phyloP scores from a whole-genome alignment of 202 grass and related monocot genomes.

The Zoysia matrella region DNA sequence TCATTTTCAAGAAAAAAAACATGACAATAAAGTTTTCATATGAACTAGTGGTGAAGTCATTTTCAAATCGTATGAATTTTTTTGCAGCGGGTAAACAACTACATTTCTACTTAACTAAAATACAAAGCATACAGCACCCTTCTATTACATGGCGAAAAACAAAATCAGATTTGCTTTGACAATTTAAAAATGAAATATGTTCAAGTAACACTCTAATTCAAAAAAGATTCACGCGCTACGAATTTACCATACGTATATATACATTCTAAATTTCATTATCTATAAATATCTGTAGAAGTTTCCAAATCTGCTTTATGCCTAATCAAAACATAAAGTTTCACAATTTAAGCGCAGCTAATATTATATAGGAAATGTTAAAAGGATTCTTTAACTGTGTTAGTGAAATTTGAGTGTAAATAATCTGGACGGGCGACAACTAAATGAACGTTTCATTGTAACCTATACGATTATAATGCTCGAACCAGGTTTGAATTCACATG shows the following conservation, averaged over 20 bases:
- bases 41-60: background rate
- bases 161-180: constrained; percentile 5
- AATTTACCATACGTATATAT: constrained; percentile 24
- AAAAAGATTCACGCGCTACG: background rate
- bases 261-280: background rate
- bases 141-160: background rate
- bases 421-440: background rate
- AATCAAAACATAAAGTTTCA: constrained; percentile 8
- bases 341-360: background rate
- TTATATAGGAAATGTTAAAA: constrained; percentile 1
- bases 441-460: background rate
- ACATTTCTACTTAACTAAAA: background rate
- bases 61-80: constrained; percentile 14
- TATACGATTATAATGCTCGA: background rate
- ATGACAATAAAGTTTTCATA: constrained; percentile 8
- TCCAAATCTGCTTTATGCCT: background rate
- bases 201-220: constrained; percentile 24
- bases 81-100: constrained; percentile 8
- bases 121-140: background rate
- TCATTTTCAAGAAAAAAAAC: constrained; percentile 8
- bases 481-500: constrained; percentile 8
- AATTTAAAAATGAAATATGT: constrained; percentile 3
- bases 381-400: background rate
- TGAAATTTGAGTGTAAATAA: constrained; percentile 7
- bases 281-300: background rate